Base-by-base conservation (phyloP, 441 rosid genomes). In the Euphorbia corollata region DNA sequence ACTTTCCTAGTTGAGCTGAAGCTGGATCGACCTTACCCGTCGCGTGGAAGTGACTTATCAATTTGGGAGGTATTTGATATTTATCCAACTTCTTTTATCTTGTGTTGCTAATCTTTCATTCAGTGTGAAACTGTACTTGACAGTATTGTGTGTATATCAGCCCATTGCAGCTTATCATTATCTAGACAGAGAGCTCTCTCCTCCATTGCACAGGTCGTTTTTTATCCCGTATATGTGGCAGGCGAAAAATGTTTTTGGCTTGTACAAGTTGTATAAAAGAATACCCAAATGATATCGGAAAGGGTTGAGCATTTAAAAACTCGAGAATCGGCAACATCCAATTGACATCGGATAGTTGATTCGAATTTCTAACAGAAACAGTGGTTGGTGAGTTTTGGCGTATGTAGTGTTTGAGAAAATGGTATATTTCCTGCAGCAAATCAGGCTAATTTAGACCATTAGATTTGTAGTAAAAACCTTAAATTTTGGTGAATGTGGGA, bases 181-280 rank as follows among this genome's bases (percentile, higher is more conserved):
- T 70, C 80, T 93, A 73, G 97, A 93, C 82, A 81, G 96, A 80
- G 91, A 86, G 86, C 85, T 87, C 60, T 93, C 97, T 3, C 97
- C 93, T 39, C 83, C 99, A 11, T 63, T 79, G 71, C 84, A 91
- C 66, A 78, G 96, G 27, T 93, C 96, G 15, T 91, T 93, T 75
- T 93, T 91, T 83, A 89, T 93, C 65, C 99, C 99, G 0, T 74
- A 84, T 79, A 61, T 71, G 65, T 89, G 99, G 96, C 91, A 85
- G 70, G 79, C 77, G 67, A 91, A 80, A 74, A 93, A 93, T 78
- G 96, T 89, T 20, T 91, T 93, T 55, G 97, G 97, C 75, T 73
- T 84, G 83, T 93, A 93, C 83, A 84, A 81, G 72, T 69, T 87
- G 71, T 80, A 83, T 54, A 80, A 75, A 79, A 85, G 87, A 81